Base-by-base conservation (phyloP, 306 rosid genomes). In the Pterocarpus santalinus region DNA sequence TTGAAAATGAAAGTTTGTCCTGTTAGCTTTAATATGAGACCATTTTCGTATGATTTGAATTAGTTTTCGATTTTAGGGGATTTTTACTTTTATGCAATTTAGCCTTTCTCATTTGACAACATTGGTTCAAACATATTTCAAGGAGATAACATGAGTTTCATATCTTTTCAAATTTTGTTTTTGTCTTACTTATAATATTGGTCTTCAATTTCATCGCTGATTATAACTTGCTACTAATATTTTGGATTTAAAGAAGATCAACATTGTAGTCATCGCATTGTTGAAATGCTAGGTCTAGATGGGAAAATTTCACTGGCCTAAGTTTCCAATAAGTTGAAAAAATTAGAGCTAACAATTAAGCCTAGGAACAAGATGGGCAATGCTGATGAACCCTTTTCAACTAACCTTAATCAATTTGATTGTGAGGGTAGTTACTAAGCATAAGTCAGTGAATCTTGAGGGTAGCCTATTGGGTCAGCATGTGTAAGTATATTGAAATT, bases 251-350 rank as follows among this genome's bases (percentile, higher is more conserved):
- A 91, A 85, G 90, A 91, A 64, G 89, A 89, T 55, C 85, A 63
- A 62, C 83, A 90, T 78, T 94, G 97, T 80, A 86, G 89, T 85
- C 77, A 49, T 28, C 87, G 79, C 47, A 94, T 92, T 76, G 97
- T 94, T 14, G 87, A 91, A 89, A 86, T 35, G 49, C 88, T 94
- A 73, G 91, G 89, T 81, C 90, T 90, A 65, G 92, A 90, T 80
- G 91, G 91, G 65, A 85, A 84, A 81, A 85, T 92, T 85, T 91
- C 91, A 13, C 76, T 89, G n/a, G 90, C 91, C 72, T 94, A 92
- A 89, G 69, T 92, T 64, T 91, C 94, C 65, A 90, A 86, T 74
- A 89, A 82, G 82, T 91, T 94, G 68, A 91, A 87, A 86, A 87
- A 87, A 82, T 69, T 92, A 80, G 97, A 97, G 66, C 88, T 91